Percentiles rank a stretch among this genome's conserved stretches.
Evolutionary conservation across 1,139 yeast genomes (phyloP).

Genomic region (Saccharomycopsis hybrid): DNA sequence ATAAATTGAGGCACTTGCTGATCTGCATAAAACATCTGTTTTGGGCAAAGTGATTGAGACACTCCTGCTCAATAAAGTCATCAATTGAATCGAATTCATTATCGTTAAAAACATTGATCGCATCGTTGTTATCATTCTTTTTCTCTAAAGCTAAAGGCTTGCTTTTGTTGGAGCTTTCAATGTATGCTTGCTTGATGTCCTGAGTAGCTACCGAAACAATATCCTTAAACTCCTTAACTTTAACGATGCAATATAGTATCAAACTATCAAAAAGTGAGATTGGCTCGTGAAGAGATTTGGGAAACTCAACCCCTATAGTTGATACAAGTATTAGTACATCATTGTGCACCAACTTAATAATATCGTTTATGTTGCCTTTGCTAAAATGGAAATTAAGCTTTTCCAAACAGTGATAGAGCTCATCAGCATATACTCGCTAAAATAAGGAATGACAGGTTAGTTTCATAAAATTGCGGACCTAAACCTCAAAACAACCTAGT

Average conservation of each 20-base stretch:
- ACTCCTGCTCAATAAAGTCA: not conserved
- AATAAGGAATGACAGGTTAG: not conserved
- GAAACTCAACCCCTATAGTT: not conserved
- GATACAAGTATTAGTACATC: not conserved
- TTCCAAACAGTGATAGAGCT: not conserved
- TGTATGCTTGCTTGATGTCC: not conserved
- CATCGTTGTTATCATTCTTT: not conserved
- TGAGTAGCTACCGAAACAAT: not conserved
- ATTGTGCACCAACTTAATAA: not conserved
- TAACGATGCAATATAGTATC: not conserved
- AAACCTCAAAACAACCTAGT: too few species aligned
- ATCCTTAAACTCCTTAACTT: not conserved
- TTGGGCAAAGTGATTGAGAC: not conserved
- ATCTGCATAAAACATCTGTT: not conserved
- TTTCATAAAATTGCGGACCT: too few species aligned
- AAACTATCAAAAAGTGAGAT: conserved; percentile 1
- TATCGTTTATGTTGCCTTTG: not conserved
- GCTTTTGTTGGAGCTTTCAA: not conserved
- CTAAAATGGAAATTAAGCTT: not conserved
- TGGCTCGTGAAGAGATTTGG: not conserved
- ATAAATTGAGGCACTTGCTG: conserved; percentile 2
- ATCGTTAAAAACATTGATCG: not conserved
- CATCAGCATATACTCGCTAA: not conserved
- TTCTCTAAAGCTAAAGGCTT: not conserved
- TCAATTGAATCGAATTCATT: not conserved